Base-by-base conservation (phyloP, 306 rosid genomes). In the Cucurbita argyrosperma region DNA sequence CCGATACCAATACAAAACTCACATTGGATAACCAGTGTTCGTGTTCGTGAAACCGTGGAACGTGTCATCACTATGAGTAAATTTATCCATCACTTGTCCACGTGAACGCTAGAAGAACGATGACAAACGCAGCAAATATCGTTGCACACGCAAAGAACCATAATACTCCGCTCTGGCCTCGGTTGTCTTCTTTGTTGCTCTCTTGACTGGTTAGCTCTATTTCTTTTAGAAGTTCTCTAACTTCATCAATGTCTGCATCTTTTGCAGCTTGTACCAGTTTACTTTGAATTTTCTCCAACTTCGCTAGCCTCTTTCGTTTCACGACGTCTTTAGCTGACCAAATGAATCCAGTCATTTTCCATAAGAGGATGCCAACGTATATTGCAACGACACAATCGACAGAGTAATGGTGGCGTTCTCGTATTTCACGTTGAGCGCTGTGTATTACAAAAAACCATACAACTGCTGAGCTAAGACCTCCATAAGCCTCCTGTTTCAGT, bases 341-440 rank as follows among this genome's bases (percentile, higher is more conserved):
- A 76, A 90, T 74, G 80, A 88, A 86, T 39, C 92, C 88, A n/a
- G 95, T 89, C 89, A 88, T 82, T 85, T 89, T 94, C 98, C 98
- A 94, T 47, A 94, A 75, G 43, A 94, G 97, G 74, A 94, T 83
- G 49, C 98, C 98, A 3, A 88, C 95, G 63, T 94, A 94, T 49
- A 90, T 89, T 78, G 98, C 98, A 18, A 90, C 90, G 42, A 94
- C 65, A 78, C 89, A 84, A 72, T 94, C 98, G 2, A 85, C 98
- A 43, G 79, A 61, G 85, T 94, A 90, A 82, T 94, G 98, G 80
- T 94, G 86, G 38, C 94, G 95, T 52, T 94, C 98, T 59, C 97
- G 88, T 68, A 94, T 81, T 87, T 94, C 98, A 74, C 98, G 88
- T 79, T 94, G 98, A 43, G 97, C 88, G 66, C 97, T 86, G 76